Conservation (phyloP, 1,284 basidiomycete species). For the Trichosporon sp. region DNA sequence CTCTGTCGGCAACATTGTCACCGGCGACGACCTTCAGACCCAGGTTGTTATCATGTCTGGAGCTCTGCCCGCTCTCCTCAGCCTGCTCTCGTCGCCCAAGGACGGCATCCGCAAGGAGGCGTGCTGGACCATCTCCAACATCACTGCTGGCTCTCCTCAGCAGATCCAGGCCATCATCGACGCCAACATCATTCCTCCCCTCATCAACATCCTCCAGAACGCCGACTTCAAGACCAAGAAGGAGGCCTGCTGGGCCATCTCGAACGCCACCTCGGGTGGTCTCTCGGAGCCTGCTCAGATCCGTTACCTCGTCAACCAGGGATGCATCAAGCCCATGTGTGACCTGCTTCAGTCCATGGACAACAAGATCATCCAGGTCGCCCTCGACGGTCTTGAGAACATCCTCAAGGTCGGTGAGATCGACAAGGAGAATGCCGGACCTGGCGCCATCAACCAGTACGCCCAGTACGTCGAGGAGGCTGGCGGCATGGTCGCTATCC, state of each 20-base stretch:
- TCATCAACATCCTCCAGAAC: conserved; percentile 95
- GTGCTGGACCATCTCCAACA: conserved; percentile 99
- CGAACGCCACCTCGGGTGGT: conserved; percentile 96
- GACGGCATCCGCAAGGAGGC: conserved; percentile 88
- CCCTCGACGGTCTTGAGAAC: conserved; percentile 96
- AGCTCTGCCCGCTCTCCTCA: conserved; percentile 85
- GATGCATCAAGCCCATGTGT: conserved; percentile 97
- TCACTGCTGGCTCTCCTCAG: conserved; percentile 91
- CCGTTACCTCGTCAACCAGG: conserved; percentile 94
- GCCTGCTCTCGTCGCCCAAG: conserved; percentile 88
- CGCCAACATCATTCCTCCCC: conserved; percentile 82
- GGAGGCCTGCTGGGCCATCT: conserved; percentile 99
- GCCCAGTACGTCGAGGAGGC: conserved; percentile 95
- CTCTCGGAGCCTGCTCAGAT: conserved; percentile 96
- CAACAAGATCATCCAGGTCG: conserved; percentile 96
- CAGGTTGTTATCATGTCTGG: conserved; percentile 97
- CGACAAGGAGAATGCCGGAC: conserved; percentile 79
- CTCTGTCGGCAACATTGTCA: conserved; percentile 98
- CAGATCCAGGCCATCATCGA: conserved; percentile 83
- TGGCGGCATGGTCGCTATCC: conserved; percentile 96
- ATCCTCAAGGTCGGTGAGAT: conserved; percentile 97
- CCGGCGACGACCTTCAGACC: conserved; percentile 96
- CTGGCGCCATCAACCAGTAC: conserved; percentile 85
- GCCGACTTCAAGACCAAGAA: conserved; percentile 99
- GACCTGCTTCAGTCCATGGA: conserved; percentile 96